phyloP scores from a whole-genome alignment of 2,329 filamentous ascomycete species.

The Alternaria sp. region DNA sequence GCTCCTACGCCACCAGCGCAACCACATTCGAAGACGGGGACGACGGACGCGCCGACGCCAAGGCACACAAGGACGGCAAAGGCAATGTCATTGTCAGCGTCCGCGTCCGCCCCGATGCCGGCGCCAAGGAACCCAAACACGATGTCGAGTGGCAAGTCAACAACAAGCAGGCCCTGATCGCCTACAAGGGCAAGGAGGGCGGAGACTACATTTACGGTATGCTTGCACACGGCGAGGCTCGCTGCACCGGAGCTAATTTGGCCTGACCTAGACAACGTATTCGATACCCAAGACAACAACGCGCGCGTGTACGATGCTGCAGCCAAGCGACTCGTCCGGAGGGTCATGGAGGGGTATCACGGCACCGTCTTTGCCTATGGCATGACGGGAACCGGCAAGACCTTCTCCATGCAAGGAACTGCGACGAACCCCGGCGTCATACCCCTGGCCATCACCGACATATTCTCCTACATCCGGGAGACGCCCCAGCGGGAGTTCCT shows the following conservation, averaged over 20 bases:
- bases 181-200: conserved; percentile 87
- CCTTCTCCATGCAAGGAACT: conserved; percentile 99
- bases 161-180: conserved; percentile 78
- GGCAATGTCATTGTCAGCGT: conserved; percentile 97
- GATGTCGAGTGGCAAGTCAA: conserved; percentile 94
- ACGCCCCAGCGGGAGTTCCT: conserved; percentile 94
- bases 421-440: conserved; percentile 95
- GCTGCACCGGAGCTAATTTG: conserved; percentile 15
- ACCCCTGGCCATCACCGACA: conserved; percentile 95
- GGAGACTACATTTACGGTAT: conserved; percentile 86
- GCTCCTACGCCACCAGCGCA: conserved; percentile 85
- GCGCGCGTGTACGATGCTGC: conserved; percentile 91
- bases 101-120: conserved; percentile 83
- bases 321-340: conserved; percentile 89
- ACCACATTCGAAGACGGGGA: conserved; percentile 88
- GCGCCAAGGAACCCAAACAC: conserved; percentile 65
- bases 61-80: conserved; percentile 70
- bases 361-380: conserved; percentile 98
- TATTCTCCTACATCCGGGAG: conserved; percentile 98
- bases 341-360: conserved; percentile 99
- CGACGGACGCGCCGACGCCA: conserved; percentile 56
- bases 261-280: conserved; percentile 80
- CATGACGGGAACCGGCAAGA: conserved; percentile 99
- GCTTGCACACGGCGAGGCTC: conserved; percentile 41
- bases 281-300: conserved; percentile 92